Percentiles rank a stretch among this genome's conserved stretches.
Evolutionary conservation across 2,329 filamentous ascomycete species (phyloP).

Genomic region (Penicillium paneum): DNA sequence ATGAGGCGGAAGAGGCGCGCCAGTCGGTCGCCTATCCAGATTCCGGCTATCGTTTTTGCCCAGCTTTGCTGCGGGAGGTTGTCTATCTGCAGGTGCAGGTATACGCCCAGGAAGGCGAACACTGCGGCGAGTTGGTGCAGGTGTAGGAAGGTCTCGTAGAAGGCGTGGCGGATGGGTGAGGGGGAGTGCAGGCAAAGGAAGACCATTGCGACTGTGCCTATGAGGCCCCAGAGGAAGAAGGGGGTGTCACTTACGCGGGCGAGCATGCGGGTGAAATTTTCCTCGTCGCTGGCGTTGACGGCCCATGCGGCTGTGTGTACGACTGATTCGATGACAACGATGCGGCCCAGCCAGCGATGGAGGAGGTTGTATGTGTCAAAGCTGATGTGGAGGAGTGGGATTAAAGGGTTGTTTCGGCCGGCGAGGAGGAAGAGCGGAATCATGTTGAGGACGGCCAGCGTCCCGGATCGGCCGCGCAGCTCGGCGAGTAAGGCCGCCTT

Average conservation of each 20-base stretch:
- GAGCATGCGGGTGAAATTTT: constrained; percentile 33
- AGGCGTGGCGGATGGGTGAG: constrained; percentile 80
- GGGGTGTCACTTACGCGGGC: constrained; percentile 34
- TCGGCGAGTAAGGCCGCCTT: constrained; percentile 67
- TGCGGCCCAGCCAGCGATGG: constrained; percentile 77
- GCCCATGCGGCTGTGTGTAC: constrained; percentile 74
- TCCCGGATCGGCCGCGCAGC: constrained; percentile 79
- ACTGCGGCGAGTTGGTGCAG: constrained; percentile 47
- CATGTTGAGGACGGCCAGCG: constrained; percentile 83
- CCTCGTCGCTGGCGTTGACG: constrained; percentile 58
- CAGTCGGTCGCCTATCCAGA: constrained; percentile 45
- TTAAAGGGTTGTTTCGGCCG: constrained; percentile 89
- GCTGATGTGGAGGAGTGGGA: constrained; percentile 74
- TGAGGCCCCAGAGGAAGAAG: constrained; percentile 46
- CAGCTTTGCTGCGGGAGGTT: constrained; percentile 43
- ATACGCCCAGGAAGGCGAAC: constrained; percentile 44
- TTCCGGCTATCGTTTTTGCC: constrained; percentile 34
- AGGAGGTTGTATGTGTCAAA: constrained; percentile 96
- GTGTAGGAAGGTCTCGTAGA: constrained; percentile 84
- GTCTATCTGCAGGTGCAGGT: constrained; percentile 44
- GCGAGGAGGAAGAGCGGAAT: constrained; percentile 86
- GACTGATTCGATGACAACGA: constrained; percentile 67
- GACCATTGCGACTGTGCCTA: constrained; percentile 44
- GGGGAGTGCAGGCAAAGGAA: constrained; percentile 45
- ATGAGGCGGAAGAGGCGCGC: constrained; percentile 49